Percentiles rank a stretch among this genome's conserved stretches.
Conservation (phyloP, 768 basidiomycete genomes). For the Phylloporus sp. region DNA sequence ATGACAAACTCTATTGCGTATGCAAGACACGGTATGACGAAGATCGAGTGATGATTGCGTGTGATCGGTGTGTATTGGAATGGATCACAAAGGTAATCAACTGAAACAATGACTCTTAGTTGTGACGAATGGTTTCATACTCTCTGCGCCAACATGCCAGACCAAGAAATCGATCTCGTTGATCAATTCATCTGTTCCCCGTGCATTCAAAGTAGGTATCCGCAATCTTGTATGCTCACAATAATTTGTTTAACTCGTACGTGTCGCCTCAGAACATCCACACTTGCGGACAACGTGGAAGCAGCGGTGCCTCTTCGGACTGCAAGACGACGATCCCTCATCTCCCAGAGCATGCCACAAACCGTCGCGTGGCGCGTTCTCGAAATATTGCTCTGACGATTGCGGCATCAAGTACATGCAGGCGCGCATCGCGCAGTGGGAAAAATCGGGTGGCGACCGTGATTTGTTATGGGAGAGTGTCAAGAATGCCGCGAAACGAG, state of each 20-base stretch:
- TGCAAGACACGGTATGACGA: constrained; percentile 87
- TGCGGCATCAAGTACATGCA: constrained; percentile 77
- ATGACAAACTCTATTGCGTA: constrained; percentile 76
- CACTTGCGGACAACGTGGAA: constrained; percentile 74
- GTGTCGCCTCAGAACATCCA: constrained; percentile 46
- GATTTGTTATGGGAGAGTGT: constrained; percentile 71
- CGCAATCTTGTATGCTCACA: background rate
- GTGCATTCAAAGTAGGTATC: constrained; percentile 65
- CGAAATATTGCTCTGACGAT: constrained; percentile 89
- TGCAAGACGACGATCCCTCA: constrained; percentile 55
- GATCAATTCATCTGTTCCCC: constrained; percentile 89
- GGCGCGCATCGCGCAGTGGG: constrained; percentile 55
- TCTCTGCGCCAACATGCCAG: constrained; percentile 75
- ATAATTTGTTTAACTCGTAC: background rate
- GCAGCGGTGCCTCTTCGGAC: constrained; percentile 66
- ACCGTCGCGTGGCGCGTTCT: constrained; percentile 74
- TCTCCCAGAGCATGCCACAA: constrained; percentile 71
- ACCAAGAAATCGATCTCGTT: constrained; percentile 78
- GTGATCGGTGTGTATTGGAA: constrained; percentile 63
- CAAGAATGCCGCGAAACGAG: constrained; percentile 60
- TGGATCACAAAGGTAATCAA: background rate
- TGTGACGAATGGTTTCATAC: constrained; percentile 97
- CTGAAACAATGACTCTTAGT: constrained; percentile 34
- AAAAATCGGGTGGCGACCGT: constrained; percentile 56
- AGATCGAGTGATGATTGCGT: constrained; percentile 88